phyloP scores from a whole-genome alignment of 305 asterid genomes.

The Fraxinus xanthoxyloides region DNA sequence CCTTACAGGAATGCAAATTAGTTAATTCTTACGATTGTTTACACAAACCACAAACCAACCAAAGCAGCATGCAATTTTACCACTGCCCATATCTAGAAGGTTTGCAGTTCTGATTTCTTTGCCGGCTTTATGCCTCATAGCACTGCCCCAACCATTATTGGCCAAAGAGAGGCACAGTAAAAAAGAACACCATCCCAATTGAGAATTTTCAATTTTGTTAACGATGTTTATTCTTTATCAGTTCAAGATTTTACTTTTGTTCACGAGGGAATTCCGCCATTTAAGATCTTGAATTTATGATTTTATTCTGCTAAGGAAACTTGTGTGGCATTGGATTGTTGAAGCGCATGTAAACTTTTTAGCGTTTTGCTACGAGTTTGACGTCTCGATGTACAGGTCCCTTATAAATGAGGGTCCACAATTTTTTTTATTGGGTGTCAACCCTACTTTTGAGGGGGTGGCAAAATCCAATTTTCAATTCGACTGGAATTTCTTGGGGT shows the following conservation, averaged over 20 bases:
- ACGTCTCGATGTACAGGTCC: too few relatives aligned
- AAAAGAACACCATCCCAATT: conserved; percentile 51
- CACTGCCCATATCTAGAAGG: conserved; percentile 69
- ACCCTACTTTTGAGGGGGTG: too few relatives aligned
- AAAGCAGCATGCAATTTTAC: conserved; percentile 19
- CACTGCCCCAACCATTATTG: conserved; percentile 51
- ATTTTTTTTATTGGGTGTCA: too few relatives aligned
- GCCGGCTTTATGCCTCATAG: conserved; percentile 43
- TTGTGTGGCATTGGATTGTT: neutral
- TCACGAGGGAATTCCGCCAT: neutral
- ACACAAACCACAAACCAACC: conserved; percentile 21
- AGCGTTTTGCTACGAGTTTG: too few relatives aligned
- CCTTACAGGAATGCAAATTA: conserved; percentile 17
- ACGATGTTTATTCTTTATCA: neutral
- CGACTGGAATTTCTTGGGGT: too few relatives aligned
- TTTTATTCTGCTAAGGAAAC: neutral
- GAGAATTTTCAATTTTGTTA: neutral
- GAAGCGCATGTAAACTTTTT: neutral
- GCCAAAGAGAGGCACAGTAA: conserved; percentile 88
- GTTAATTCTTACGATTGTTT: conserved; percentile 15
- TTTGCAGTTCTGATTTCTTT: conserved; percentile 56
- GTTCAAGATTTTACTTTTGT: neutral
- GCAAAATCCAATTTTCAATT: too few relatives aligned
- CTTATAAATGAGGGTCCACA: too few relatives aligned
- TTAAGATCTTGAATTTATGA: neutral